These are phyloP conservation scores for Lactarius evosmus DNA, from an alignment of 768 basidiomycete species.

Conservation along the genomic window DNA sequence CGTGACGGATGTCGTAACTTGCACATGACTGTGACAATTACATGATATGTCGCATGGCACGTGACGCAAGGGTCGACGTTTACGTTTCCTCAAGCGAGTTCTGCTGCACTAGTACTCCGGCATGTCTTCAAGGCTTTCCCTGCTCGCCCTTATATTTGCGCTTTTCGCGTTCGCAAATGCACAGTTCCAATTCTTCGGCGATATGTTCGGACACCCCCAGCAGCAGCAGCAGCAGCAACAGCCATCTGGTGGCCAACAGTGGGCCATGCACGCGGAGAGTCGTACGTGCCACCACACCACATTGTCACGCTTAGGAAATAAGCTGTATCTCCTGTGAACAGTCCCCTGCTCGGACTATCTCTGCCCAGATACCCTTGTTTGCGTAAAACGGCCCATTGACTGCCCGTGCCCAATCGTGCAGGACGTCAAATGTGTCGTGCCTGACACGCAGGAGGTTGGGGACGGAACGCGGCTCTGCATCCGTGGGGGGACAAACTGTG, in stretches of 20 bases:
- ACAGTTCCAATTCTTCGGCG: constrained; percentile 29
- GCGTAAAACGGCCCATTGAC: constrained; percentile 56
- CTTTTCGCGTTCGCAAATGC: constrained; percentile 15
- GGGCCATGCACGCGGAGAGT: constrained; percentile 26
- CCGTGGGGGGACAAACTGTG: constrained; percentile 61
- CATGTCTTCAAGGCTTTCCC: constrained; percentile 5
- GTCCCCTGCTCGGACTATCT: constrained; percentile 73
- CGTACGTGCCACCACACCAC: constrained; percentile 12
- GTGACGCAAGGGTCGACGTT: neutral
- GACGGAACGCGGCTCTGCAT: constrained; percentile 67
- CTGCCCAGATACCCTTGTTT: constrained; percentile 71
- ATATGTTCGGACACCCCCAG: constrained; percentile 26
- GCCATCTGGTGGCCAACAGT: constrained; percentile 25
- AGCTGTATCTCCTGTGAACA: constrained; percentile 31
- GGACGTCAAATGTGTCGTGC: constrained; percentile 74
- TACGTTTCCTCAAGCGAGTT: too few relatives aligned
- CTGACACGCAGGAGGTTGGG: constrained; percentile 52
- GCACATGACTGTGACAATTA: neutral
- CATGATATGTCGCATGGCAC: too few relatives aligned
- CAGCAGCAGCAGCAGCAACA: constrained; percentile 27
- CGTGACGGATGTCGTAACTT: constrained; percentile 5
- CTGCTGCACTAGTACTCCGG: neutral
- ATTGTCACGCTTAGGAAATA: neutral
- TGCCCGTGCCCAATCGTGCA: constrained; percentile 77
- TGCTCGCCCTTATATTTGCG: constrained; percentile 11